Evolutionary conservation across 495 filamentous ascomycete genomes (phyloP).

Genomic region (Lentithecium fluviatile): DNA sequence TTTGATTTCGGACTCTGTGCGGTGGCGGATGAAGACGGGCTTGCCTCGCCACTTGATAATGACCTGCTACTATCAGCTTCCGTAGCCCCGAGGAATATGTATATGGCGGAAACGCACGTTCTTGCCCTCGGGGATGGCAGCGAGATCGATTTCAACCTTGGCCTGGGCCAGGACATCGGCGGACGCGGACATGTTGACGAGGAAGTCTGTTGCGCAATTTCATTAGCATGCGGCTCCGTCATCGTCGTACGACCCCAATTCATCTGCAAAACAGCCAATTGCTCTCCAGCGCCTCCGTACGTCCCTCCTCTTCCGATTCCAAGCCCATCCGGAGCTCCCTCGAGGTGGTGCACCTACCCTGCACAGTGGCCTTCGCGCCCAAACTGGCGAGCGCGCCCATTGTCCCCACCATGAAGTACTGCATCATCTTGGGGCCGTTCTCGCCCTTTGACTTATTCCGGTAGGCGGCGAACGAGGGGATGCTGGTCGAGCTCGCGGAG

Average conservation of each 20-base stretch:
- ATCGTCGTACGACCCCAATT: constrained; percentile 13
- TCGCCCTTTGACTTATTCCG: constrained; percentile 60
- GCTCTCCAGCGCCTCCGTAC: constrained; percentile 3
- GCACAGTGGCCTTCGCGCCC: constrained; percentile 93
- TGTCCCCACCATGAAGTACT: constrained; percentile 97
- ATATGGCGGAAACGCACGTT: constrained; percentile 64
- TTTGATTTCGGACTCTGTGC: constrained; percentile 68
- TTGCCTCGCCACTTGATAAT: constrained; percentile 99
- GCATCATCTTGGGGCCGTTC: constrained; percentile 74
- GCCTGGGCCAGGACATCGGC: constrained; percentile 98
- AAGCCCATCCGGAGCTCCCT: constrained; percentile 14
- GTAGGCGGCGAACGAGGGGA: constrained; percentile 92
- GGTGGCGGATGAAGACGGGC: constrained; percentile 99
- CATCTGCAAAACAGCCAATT: constrained; percentile 24
- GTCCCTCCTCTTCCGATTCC: background rate
- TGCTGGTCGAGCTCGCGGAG: constrained; percentile 54
- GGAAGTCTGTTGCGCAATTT: constrained; percentile 68
- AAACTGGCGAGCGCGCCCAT: constrained; percentile 87
- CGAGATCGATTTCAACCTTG: constrained; percentile 96
- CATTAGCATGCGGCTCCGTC: constrained; percentile 24
- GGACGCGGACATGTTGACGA: constrained; percentile 99
- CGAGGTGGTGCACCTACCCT: constrained; percentile 63
- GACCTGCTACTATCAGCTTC: constrained; percentile 56
- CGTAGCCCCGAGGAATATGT: background rate
- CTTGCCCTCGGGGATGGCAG: constrained; percentile 95